A percentile compares a stretch with the other conserved stretches of the same genome.
Evolutionary conservation across 441 rosid species (phyloP).

Genomic region (Flueggea neowawraea): DNA sequence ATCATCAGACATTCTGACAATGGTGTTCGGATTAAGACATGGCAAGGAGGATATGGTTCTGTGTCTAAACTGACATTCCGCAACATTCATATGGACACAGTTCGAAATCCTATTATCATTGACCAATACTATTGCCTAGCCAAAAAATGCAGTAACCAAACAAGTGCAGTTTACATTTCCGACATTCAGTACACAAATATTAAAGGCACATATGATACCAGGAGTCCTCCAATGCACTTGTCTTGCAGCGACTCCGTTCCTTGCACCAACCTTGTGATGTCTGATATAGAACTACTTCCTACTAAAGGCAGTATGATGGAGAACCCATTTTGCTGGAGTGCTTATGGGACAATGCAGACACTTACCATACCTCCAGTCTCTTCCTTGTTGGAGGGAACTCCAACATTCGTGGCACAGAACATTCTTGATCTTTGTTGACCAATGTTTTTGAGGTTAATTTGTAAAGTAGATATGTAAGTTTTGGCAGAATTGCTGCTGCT

Average conservation of each 20-base stretch:
- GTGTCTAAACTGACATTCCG: conserved; percentile 31
- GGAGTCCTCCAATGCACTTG: conserved; percentile 39
- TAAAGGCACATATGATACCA: conserved; percentile 37
- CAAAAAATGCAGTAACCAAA: conserved; percentile 43
- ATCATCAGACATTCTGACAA: conserved; percentile 36
- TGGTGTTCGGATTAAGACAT: conserved; percentile 46
- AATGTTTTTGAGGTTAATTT: background rate
- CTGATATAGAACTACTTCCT: conserved; percentile 40
- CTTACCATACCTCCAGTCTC: conserved; percentile 33
- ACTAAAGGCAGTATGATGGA: conserved; percentile 23
- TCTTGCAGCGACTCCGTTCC: conserved; percentile 50
- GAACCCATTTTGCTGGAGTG: conserved; percentile 44
- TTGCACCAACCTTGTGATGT: conserved; percentile 33
- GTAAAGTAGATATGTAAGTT: conserved; percentile 3
- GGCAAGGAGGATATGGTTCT: conserved; percentile 51
- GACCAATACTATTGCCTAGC: conserved; percentile 44
- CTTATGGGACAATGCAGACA: conserved; percentile 35
- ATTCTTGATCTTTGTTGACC: conserved; percentile 17
- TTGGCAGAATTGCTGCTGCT: background rate
- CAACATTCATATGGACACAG: conserved; percentile 41
- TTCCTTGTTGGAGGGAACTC: conserved; percentile 35
- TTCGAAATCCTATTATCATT: conserved; percentile 41
- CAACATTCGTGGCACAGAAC: conserved; percentile 18
- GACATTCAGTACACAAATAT: conserved; percentile 36
- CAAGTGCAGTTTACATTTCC: conserved; percentile 32